A percentile compares a stretch with the other conserved stretches of the same genome.
These are phyloP conservation scores for Cladosporium sp. DNA, from an alignment of 2,329 filamentous ascomycete genomes.

Conservation along the genomic window DNA sequence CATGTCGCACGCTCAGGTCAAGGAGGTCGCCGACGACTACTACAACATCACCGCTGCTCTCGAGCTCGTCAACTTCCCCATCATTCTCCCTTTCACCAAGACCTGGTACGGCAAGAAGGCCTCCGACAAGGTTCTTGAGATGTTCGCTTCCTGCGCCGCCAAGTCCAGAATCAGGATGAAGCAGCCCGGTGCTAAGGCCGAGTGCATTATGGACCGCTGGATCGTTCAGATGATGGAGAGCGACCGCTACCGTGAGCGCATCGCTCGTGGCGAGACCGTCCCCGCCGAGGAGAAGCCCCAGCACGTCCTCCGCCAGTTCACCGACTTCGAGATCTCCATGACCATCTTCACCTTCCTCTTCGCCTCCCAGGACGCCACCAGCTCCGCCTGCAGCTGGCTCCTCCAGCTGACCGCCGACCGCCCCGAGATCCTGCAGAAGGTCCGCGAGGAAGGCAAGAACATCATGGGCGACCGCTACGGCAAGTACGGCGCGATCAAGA, in stretches of 20 bases:
- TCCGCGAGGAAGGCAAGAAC: constrained; percentile 65
- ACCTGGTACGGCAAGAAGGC: constrained; percentile 97
- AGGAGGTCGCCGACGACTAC: constrained; percentile 94
- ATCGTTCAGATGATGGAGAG: constrained; percentile 82
- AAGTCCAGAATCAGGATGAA: constrained; percentile 76
- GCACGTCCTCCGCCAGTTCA: constrained; percentile 77
- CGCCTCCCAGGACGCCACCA: constrained; percentile 94
- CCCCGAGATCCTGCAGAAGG: constrained; percentile 82
- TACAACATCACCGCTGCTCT: constrained; percentile 93
- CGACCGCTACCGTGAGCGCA: constrained; percentile 69
- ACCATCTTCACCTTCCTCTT: constrained; percentile 96
- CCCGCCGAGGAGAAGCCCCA: constrained; percentile 72
- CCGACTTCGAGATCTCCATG: constrained; percentile 84
- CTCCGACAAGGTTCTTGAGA: constrained; percentile 80
- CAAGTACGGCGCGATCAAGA: constrained; percentile 44
- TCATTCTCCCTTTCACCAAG: constrained; percentile 91
- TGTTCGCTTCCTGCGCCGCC: constrained; percentile 85
- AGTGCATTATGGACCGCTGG: constrained; percentile 96
- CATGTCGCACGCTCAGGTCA: constrained; percentile 80
- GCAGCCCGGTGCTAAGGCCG: constrained; percentile 76
- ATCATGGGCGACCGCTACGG: constrained; percentile 15
- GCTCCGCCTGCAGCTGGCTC: constrained; percentile 86
- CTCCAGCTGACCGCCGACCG: constrained; percentile 92
- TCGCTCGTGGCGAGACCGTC: constrained; percentile 62
- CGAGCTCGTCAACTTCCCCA: constrained; percentile 96